Evolutionary conservation across 257 asterid species (phyloP), one percentile per base, ranked within the genome.

Genomic region (Solanum infundibuliforme): DNA sequence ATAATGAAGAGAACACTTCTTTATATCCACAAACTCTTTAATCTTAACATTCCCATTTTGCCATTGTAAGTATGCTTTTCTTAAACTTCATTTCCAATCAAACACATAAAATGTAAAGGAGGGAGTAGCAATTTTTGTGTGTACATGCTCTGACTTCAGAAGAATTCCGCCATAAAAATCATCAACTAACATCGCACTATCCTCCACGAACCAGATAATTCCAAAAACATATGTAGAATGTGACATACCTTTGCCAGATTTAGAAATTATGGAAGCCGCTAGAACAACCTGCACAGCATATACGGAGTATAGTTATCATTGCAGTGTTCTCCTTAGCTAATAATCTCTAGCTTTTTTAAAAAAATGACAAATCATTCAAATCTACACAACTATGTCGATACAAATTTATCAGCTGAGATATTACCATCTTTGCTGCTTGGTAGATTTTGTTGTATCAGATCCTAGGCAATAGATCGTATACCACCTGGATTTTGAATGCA

Each of bases 191-290:
- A 82, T 82, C 69, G 21, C 71, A 31, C 21, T 29, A 48, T 29
- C 20, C 36, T 48, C 43, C 41, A 46, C 69, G 31, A 82, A 48
- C 43, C 69, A 82, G 43, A 82, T 10, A 20, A 82, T 48, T 82
- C 20, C 86, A 48, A 16, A 32, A 48, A 48, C 68, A 48, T 48
- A 79, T 14, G 25, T 31, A 86, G 21, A 12, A 52, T 43, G 69
- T 84, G 90, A 86, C 93, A 77, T 88, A 95, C 99, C 98, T 94
- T 94, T 95, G 85, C 99, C 99, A 41, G 99, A 93, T 94, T 96
- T 96, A 88, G 92, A 93, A 34, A 92, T 93, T 71, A 96, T 94
- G 18, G 98, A 94, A 74, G 98, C 98, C 60, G 98, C 98, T 5
- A 96, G 96, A 86, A 96, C 98, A 88, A 95, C 99, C 99, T 96